Evolutionary conservation across 306 rosid species (phyloP), one percentile per base, ranked within the genome.

Genomic region (Gleditsia sinensis): DNA sequence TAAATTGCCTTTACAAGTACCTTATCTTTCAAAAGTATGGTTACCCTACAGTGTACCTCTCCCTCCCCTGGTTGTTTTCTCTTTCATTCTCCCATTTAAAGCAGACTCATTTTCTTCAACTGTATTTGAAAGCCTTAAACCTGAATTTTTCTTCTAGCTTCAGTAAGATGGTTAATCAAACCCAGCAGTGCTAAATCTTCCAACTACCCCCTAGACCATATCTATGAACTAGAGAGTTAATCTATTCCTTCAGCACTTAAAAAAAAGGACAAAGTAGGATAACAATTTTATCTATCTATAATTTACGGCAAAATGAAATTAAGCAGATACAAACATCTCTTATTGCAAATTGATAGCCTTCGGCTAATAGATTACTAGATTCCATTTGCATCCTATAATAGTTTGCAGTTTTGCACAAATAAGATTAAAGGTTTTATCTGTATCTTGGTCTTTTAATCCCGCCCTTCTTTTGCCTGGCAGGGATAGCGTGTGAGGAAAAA

Each of bases 241-340:
- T 54, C 48, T 62, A 45, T 33, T 36, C 39, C 78, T 73, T 72
- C 27, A 23, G 36, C 74, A 56, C 20, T 46, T 50, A 60, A 2
- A 19, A 24, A 53, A 59, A 40, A 42, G 76, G 20, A 77, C 58
- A 36, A 23, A 24, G 54, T 28, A 54, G 63, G 62, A 25, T 9
- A 24, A 19, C 7, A 46, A 67, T 57, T 63, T 21, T 64, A 34
- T 72, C 25, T 6, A 7, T 9, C n/a, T 23, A 27, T 10, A 59
- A 39, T 24, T 63, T 25, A 0, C 7, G 13, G 60, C 39, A 57
- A 54, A 75, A 55, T 45, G 12, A 57, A 67, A 25, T 61, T n/a
- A 32, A 51, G 57, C 57, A 20, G 57, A 48, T 8, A 51, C 13
- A 28, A 67, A 28, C 55, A 14, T 40, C 37, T 53, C 55, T 37